A percentile compares a stretch with the other conserved stretches of the same genome.
Evolutionary conservation across 2,329 filamentous ascomycete species (phyloP).

Genomic region (Orbilia brochopaga): DNA sequence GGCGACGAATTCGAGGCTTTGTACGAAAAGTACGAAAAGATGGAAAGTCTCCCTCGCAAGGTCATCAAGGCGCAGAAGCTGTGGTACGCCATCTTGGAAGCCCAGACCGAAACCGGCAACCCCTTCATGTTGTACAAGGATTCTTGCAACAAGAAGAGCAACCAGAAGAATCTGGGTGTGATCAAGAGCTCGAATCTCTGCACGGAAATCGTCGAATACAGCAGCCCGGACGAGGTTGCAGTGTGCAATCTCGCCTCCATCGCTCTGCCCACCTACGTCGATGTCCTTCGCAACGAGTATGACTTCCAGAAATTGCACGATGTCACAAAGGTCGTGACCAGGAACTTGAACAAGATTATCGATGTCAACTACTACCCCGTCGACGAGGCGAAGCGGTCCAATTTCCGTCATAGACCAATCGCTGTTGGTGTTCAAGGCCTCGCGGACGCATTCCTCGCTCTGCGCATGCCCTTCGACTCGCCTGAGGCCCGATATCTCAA

Average conservation of each 20-base stretch:
- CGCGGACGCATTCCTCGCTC: constrained; percentile 94
- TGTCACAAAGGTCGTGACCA: constrained; percentile 87
- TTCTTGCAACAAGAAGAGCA: constrained; percentile 97
- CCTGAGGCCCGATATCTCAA: constrained; percentile 92
- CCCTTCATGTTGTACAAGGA: constrained; percentile 99
- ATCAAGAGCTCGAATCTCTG: constrained; percentile 99
- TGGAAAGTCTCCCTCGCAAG: constrained; percentile 81
- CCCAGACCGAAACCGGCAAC: constrained; percentile 98
- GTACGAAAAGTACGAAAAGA: constrained; percentile 86
- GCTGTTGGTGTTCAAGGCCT: constrained; percentile 97
- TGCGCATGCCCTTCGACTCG: constrained; percentile 96
- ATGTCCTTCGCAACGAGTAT: constrained; percentile 81
- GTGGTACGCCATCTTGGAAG: constrained; percentile 97
- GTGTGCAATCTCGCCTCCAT: constrained; percentile 98
- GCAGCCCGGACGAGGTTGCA: constrained; percentile 93
- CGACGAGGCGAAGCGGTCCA: constrained; percentile 88
- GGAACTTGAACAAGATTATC: constrained; percentile 97
- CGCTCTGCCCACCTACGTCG: constrained; percentile 86
- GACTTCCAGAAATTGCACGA: constrained; percentile 98
- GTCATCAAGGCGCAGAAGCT: constrained; percentile 98
- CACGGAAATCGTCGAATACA: constrained; percentile 99
- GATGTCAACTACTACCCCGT: constrained; percentile 99
- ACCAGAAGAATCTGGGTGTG: constrained; percentile 99
- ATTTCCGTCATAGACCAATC: constrained; percentile 94
- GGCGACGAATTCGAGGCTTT: constrained; percentile 96